phyloP scores from a whole-genome alignment of 208 protist species.

The Leishmania gerbilli region DNA sequence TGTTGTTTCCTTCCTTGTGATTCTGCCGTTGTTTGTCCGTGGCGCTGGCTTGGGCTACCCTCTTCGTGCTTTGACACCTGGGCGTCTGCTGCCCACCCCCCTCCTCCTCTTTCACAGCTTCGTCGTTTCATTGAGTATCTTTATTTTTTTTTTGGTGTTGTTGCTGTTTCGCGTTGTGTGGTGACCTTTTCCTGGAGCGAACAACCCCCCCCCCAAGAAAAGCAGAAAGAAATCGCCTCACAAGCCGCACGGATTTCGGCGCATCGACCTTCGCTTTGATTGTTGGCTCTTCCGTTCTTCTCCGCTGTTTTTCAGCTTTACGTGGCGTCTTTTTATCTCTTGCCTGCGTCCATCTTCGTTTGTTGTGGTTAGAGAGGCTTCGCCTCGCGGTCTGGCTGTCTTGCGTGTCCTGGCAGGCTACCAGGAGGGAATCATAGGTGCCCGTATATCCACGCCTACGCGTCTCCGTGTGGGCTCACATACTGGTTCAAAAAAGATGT shows the following conservation, averaged over 20 bases:
- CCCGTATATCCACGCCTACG: neutral
- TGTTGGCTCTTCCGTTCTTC: no score
- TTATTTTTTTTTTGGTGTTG: neutral
- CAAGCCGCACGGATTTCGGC: no score
- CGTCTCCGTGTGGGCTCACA: neutral
- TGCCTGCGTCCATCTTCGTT: neutral
- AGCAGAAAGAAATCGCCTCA: no score
- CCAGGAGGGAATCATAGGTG: neutral
- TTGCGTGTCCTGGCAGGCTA: neutral
- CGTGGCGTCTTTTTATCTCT: neutral
- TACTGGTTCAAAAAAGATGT: neutral
- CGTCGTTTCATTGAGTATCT: neutral
- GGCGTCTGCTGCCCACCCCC: neutral
- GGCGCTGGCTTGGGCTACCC: neutral
- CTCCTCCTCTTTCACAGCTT: neutral
- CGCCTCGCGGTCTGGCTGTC: constrained; percentile 1
- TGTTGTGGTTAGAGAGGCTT: neutral
- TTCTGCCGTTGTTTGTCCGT: neutral
- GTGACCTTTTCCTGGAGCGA: neutral
- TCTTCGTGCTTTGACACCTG: neutral
- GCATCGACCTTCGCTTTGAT: no score
- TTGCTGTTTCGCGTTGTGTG: neutral
- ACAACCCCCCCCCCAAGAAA: no score
- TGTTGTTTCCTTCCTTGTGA: neutral
- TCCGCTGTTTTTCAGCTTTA: neutral